Evolutionary conservation across 1,284 basidiomycete species (phyloP).

Genomic region (Tilletiaria anomala): DNA sequence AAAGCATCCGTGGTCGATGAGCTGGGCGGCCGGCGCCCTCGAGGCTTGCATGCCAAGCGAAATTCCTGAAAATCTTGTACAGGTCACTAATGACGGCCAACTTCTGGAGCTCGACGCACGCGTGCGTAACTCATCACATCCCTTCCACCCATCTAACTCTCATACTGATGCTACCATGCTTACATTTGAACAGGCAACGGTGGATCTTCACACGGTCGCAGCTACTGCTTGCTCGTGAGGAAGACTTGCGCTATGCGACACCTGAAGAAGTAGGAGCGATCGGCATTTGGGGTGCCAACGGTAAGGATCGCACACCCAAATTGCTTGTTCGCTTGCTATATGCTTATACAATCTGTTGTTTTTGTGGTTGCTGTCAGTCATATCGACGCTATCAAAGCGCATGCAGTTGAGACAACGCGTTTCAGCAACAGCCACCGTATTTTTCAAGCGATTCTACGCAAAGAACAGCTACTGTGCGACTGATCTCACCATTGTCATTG

Average conservation of each 20-base stretch:
- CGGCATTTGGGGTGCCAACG: constrained; percentile 26
- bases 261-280: constrained; percentile 22
- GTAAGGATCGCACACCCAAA: constrained; percentile 8
- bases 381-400: constrained; percentile 73
- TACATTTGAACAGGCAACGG: constrained; percentile 17
- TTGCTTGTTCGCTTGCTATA: neutral
- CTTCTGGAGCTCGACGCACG: neutral
- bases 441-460: constrained; percentile 78
- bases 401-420: constrained; percentile 71
- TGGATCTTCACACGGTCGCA: constrained; percentile 29
- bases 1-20: too few relatives aligned
- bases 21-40: too few relatives aligned
- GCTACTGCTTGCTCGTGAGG: constrained; percentile 19
- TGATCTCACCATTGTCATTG: constrained; percentile 78
- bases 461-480: constrained; percentile 62
- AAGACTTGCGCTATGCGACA: constrained; percentile 25
- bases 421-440: constrained; percentile 80
- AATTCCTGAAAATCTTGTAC: too few relatives aligned
- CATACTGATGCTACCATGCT: neutral
- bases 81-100: neutral
- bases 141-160: neutral
- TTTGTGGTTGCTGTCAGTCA: constrained; percentile 40
- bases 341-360: neutral
- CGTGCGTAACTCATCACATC: neutral
- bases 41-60: too few relatives aligned